Conservation (phyloP, 2,329 filamentous ascomycete genomes). For the Aspergillus sp. region DNA sequence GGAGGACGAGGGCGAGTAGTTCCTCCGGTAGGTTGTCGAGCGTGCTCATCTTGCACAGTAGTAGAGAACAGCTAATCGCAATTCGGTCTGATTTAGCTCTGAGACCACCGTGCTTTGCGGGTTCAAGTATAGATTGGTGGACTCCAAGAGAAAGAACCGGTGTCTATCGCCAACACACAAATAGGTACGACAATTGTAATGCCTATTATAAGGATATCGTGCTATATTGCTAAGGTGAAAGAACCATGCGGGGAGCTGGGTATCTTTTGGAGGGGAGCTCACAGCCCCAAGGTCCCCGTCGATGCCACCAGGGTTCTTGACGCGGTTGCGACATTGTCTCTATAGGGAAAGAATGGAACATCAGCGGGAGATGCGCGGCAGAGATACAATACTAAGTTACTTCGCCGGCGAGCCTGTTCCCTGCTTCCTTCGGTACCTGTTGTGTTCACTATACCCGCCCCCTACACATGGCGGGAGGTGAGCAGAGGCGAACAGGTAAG, state of each 20-base stretch:
- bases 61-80: background rate
- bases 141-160: no score
- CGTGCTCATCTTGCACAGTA: background rate
- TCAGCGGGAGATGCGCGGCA: no score
- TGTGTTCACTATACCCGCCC: no score
- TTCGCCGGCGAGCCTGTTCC: no score
- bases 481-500: no score
- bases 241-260: background rate
- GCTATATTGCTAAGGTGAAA: background rate
- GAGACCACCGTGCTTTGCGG: no score
- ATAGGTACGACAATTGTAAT: no score
- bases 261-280: background rate
- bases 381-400: no score
- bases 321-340: background rate
- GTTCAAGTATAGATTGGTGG: no score
- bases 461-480: no score
- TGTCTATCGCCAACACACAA: no score
- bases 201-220: background rate
- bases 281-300: background rate
- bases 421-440: no score
- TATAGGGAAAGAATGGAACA: background rate
- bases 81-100: background rate
- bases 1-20: conserved; percentile 3
- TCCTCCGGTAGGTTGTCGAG: background rate
- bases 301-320: conserved; percentile 1